Evolutionary conservation across 1,284 basidiomycete genomes (phyloP).

Genomic region (Cryptococcus wingfieldii): DNA sequence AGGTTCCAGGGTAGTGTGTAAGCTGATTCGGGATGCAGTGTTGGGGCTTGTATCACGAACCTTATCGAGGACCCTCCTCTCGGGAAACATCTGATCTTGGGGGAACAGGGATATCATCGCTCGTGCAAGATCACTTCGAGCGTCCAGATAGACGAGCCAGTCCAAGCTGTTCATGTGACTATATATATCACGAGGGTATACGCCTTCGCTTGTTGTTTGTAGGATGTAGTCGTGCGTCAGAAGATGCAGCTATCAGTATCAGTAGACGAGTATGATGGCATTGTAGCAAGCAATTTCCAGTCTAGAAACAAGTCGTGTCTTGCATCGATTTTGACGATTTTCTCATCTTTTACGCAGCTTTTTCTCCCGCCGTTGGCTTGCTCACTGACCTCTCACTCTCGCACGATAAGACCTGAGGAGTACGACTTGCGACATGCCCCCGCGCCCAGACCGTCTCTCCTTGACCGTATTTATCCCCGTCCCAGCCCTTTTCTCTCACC

Average conservation of each 20-base stretch:
- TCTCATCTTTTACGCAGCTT: too few species aligned
- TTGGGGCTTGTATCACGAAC: slow-evolving; percentile 40
- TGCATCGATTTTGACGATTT: background rate
- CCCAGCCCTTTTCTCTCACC: background rate
- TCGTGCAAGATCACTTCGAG: slow-evolving; percentile 22
- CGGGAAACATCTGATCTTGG: slow-evolving; percentile 21
- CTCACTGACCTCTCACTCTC: background rate
- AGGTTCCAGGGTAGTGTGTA: background rate
- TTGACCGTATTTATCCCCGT: background rate
- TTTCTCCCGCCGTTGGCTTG: background rate
- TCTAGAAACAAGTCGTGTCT: background rate
- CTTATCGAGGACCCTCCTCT: slow-evolving; percentile 26
- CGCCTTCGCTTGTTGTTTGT: background rate
- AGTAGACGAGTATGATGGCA: too few species aligned
- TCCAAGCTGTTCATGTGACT: background rate
- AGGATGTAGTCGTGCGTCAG: too few species aligned
- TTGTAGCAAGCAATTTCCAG: too few species aligned
- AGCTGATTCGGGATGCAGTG: slow-evolving; percentile 11
- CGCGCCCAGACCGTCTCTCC: too few species aligned
- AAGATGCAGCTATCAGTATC: too few species aligned
- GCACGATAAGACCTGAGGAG: background rate
- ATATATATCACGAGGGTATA: too few species aligned
- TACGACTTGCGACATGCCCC: too few species aligned
- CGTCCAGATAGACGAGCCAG: background rate
- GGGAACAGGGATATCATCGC: slow-evolving; percentile 26